Percentiles rank a stretch among this genome's conserved stretches.
phyloP scores from a whole-genome alignment of 306 rosid species.

The Fagus sylvatica region DNA sequence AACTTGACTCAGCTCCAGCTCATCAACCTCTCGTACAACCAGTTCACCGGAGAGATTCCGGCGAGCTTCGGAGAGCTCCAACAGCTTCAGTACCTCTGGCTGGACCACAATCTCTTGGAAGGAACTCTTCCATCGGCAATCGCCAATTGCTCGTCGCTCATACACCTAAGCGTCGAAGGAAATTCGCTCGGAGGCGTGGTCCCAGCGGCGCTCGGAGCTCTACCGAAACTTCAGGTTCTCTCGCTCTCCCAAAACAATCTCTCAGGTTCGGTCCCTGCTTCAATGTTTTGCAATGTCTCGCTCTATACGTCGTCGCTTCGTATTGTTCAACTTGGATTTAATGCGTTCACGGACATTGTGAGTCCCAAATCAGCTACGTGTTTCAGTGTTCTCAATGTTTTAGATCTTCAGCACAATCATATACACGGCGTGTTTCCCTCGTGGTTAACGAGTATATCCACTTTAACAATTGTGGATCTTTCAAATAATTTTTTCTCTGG shows the following conservation, averaged over 20 bases:
- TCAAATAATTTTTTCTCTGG: constrained; percentile 73
- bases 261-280: constrained; percentile 74
- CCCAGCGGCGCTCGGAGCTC: constrained; percentile 81
- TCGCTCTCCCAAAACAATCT: constrained; percentile 72
- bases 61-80: constrained; percentile 76
- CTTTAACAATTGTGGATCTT: constrained; percentile 58
- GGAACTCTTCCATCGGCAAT: constrained; percentile 92
- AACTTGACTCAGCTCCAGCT: constrained; percentile 66
- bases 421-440: constrained; percentile 67
- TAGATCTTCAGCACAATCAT: constrained; percentile 67
- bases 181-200: constrained; percentile 75
- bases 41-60: constrained; percentile 73
- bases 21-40: constrained; percentile 76
- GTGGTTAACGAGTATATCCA: constrained; percentile 60
- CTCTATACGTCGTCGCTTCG: constrained; percentile 67
- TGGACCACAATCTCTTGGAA: constrained; percentile 64
- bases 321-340: constrained; percentile 76
- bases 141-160: constrained; percentile 76
- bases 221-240: constrained; percentile 74
- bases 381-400: constrained; percentile 63
- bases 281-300: constrained; percentile 74
- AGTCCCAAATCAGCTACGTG: constrained; percentile 51
- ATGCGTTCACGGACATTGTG: constrained; percentile 70
- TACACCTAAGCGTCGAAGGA: constrained; percentile 78
- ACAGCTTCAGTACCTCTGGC: constrained; percentile 77